Base-by-base conservation (phyloP, 306 rosid species). In the Hylodesmum podocarpum region DNA sequence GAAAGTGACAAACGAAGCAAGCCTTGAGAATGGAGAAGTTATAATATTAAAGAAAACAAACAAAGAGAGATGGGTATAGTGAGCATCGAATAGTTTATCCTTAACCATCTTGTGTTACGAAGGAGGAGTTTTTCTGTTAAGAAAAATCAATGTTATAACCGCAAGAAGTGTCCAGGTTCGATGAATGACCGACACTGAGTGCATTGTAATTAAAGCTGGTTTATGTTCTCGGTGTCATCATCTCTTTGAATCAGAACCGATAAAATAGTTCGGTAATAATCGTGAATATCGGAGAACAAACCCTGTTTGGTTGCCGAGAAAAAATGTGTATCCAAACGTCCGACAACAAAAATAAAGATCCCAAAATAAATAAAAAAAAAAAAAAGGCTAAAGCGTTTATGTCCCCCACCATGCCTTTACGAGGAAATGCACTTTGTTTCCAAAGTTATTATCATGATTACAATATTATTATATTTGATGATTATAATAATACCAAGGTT, bases 141-240 rank as follows among this genome's bases (percentile, higher is more conserved):
- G 31, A 25, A 11, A 55, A 58, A 58, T 14, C 6, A 29, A 59
- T n/a, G n/a, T n/a, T n/a, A 61, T 21, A 51, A 75, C 39, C 55
- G 39, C 57, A 2, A 5, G 18, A 9, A 33, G 16, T 8, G 90
- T 86, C 88, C 66, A 85, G 84, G 85, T 86, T 71, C 89, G 34
- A 83, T 86, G 87, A 65, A 82, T 71, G n/a, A 21, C 51, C 34
- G 39, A 25, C 33, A 33, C 5, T 21, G 19, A 70, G 58, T 46
- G 41, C 13, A 0, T 9, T 9, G n/a, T 21, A 34, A 62, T 36
- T 21, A 34, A 62, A 25, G 22, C 29, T 15, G 40, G 31, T 18
- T 59, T 54, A 41, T 33, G 5, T 44, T 53, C n/a, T 4, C 1
- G 6, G 9, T 14, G 64, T 43, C 5, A 33, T 18, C 41, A n/a